A percentile compares a stretch with the other conserved stretches of the same genome.
Evolutionary conservation across 2,329 filamentous ascomycete genomes (phyloP).

Genomic region (Colletotrichum camelliae): DNA sequence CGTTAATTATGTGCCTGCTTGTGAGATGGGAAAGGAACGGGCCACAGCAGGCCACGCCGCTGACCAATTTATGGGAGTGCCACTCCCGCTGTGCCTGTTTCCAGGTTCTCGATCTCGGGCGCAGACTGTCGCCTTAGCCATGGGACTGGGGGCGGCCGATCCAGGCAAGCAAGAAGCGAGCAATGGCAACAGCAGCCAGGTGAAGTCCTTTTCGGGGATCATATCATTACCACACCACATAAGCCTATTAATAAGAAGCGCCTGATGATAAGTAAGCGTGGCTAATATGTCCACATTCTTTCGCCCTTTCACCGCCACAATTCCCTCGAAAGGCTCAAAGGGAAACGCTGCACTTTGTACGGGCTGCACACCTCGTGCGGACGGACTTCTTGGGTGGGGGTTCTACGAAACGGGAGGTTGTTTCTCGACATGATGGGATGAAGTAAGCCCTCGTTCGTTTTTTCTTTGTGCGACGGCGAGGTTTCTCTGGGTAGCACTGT

Average conservation of each 20-base stretch:
- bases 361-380: background rate
- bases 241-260: background rate
- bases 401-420: background rate
- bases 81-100: background rate
- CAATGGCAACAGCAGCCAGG: background rate
- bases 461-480: background rate
- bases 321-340: background rate
- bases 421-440: constrained; percentile 12
- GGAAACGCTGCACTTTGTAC: background rate
- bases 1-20: background rate
- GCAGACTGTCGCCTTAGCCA: background rate
- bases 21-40: background rate
- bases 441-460: background rate
- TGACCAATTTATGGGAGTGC: background rate
- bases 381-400: background rate
- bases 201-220: background rate
- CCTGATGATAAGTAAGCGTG: background rate
- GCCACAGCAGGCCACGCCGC: background rate
- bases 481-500: background rate
- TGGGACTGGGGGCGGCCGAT: background rate
- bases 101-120: background rate
- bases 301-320: background rate
- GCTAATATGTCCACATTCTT: background rate
- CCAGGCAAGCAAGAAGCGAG: background rate
- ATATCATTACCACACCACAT: background rate